Base-by-base conservation (phyloP, 805 yeast genomes). In the Ogataea nitratoaversa region DNA sequence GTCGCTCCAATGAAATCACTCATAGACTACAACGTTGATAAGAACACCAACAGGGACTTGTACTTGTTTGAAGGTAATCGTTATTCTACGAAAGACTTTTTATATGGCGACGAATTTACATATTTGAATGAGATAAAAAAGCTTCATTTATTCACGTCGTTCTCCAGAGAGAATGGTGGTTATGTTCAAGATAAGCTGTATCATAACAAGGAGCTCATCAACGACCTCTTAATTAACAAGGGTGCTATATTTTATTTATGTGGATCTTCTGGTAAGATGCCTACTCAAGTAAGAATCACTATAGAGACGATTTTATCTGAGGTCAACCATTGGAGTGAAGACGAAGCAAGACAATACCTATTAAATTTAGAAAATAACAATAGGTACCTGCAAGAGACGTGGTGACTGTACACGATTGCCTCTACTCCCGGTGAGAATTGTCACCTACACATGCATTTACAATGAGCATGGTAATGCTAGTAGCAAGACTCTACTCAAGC, bases 201-300 rank as follows among this genome's bases (percentile, higher is more conserved):
- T 65, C 62, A 65, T 22, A 63, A 81, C 32, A 70, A 71, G 24
- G 58, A 66, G 3, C 35, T 67, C 17, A 62, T 91, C 2, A 74
- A 70, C 1, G 72, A 79, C 3, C 59, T 80, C 38, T 53, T 90
- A 4, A 57, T 76, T 1, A 66, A 79, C 12, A 49, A 74, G 32
- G 58, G 68, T n/a, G 95, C 85, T 0, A 60, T 74, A 0, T 65
- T 93, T 5, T 89, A 82, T 56, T 68, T 93, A 5, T 91, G 99
- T 68, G 99, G 99, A 0, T 81, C 95, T 13, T 80, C 95, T 19
- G 98, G 99, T 0, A 77, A 77, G 47, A 93, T 93, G 99, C 99
- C 99, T 82, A 62, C 54, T 16, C 62, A 60, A 35, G 93, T 91
- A 1, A 68, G 95, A 42, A 62, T 84, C n/a, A 91, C 97, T 0